A percentile compares a stretch with the other conserved stretches of the same genome.
phyloP scores from a whole-genome alignment of 345 rosid species.

The Euphorbia pulcherrima region DNA sequence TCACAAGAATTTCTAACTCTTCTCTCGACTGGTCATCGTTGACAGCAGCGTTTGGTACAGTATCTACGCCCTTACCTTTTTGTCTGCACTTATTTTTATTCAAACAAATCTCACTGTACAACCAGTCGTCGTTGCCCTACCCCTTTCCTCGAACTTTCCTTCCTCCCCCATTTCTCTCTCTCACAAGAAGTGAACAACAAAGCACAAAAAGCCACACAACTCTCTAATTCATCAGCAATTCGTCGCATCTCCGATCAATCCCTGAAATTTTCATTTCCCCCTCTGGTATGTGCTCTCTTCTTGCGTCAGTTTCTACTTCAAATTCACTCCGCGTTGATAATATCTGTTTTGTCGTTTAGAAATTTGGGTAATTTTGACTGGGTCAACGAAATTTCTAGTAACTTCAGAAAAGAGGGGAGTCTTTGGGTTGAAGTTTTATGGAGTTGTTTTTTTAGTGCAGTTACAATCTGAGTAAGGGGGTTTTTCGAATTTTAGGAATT shows the following conservation, averaged over 20 bases:
- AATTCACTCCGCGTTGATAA: background rate
- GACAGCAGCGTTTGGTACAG: too few species aligned
- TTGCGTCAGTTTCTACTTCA: background rate
- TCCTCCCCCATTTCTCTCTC: background rate
- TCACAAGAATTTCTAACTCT: slow-evolving; percentile 2
- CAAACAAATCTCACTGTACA: background rate
- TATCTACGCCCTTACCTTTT: background rate
- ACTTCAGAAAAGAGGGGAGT: background rate
- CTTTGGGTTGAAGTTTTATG: background rate
- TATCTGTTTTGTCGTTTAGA: background rate
- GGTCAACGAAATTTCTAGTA: background rate
- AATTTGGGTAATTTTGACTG: background rate
- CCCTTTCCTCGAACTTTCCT: slow-evolving; percentile 19
- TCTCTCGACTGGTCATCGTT: too few species aligned
- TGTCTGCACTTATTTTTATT: background rate
- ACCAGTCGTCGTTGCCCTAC: slow-evolving; percentile 6
- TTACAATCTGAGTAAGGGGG: background rate
- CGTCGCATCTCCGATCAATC: background rate
- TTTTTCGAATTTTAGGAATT: background rate
- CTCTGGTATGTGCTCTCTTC: background rate
- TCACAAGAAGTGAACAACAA: background rate
- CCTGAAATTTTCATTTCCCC: background rate
- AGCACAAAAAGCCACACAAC: background rate
- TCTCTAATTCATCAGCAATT: background rate
- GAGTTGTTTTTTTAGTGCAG: background rate